Conservation (phyloP, 495 filamentous ascomycete genomes). For the Tuber indicum region DNA sequence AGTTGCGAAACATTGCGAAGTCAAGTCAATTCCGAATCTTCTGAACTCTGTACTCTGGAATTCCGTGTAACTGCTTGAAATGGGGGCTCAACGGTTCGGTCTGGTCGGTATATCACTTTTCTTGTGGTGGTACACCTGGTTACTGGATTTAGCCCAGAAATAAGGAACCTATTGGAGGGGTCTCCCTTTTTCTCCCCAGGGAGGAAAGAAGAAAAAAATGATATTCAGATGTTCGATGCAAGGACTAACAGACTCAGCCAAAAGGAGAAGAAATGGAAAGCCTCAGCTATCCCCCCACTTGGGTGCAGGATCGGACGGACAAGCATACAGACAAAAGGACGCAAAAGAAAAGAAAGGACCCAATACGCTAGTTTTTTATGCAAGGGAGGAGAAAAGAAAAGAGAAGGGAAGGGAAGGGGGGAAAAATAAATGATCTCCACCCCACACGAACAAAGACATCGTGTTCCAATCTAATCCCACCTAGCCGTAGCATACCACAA, state of each 20-base stretch:
- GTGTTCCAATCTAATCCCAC: slow-evolving; percentile 5
- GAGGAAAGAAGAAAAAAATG: slow-evolving; percentile 5
- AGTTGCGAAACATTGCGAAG: not conserved
- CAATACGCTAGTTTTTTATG: not conserved
- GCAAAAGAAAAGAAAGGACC: not conserved
- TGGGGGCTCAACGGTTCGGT: not conserved
- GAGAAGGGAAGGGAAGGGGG: not conserved
- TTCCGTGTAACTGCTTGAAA: not conserved
- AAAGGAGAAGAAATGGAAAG: not conserved
- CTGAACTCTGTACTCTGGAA: not conserved
- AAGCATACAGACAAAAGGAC: not conserved
- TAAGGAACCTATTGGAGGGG: not conserved
- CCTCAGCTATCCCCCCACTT: not conserved
- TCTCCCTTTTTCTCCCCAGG: not conserved
- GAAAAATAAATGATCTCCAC: not conserved
- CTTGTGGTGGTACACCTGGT: not conserved
- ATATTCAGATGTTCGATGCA: not conserved
- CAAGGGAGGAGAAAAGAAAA: not conserved
- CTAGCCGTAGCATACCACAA: not conserved
- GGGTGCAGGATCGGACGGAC: not conserved
- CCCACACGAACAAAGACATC: slow-evolving; percentile 3
- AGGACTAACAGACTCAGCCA: not conserved
- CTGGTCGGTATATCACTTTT: not conserved
- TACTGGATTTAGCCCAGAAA: not conserved
- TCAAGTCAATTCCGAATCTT: not conserved